Evolutionary conservation across 495 filamentous ascomycete genomes (phyloP).

Genomic region (Neurospora cerealis): DNA sequence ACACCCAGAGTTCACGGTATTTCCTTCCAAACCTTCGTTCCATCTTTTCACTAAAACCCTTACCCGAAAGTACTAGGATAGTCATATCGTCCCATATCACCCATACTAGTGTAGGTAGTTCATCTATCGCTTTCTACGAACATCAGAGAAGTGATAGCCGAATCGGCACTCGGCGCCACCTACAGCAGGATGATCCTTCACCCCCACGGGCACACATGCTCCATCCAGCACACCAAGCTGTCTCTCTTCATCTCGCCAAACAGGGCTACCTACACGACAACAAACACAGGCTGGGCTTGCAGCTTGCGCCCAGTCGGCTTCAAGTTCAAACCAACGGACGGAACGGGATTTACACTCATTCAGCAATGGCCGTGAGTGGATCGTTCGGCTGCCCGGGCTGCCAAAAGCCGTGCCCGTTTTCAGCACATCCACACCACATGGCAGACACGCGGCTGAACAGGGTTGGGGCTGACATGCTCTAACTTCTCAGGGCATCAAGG

Average conservation of each 20-base stretch:
- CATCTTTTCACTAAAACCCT: neutral
- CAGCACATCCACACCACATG: neutral
- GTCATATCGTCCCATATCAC: neutral
- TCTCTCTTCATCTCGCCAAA: neutral
- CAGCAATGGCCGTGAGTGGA: neutral
- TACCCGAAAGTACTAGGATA: neutral
- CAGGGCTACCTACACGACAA: neutral
- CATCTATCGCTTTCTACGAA: neutral
- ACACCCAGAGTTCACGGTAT: neutral
- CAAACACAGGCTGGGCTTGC: neutral
- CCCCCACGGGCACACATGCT: neutral
- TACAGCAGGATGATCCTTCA: neutral
- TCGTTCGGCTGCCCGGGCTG: neutral
- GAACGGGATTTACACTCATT: neutral
- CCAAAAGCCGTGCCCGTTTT: neutral
- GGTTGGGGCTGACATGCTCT: neutral
- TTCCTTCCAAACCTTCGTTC: neutral
- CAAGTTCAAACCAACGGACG: neutral
- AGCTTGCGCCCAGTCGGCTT: neutral
- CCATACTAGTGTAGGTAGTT: neutral
- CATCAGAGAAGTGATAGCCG: neutral
- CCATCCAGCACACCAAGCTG: neutral
- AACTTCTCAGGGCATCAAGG: neutral
- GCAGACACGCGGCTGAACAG: neutral
- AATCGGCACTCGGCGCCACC: neutral